phyloP scores from a whole-genome alignment of 768 basidiomycete species.

The Serendipita sp. region DNA sequence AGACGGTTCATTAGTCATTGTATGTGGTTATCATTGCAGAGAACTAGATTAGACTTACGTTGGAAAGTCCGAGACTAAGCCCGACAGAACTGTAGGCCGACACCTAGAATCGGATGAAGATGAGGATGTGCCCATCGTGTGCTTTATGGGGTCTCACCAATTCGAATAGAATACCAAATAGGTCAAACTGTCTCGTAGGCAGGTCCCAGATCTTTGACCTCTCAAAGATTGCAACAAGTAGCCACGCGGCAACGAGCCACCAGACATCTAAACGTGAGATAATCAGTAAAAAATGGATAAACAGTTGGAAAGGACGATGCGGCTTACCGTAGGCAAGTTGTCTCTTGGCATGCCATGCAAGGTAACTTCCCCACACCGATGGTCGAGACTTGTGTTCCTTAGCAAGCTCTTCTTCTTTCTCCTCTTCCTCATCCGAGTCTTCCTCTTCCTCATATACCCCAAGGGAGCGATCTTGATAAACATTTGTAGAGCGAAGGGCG shows the following conservation, averaged over 20 bases:
- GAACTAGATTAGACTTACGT: conserved; percentile 28
- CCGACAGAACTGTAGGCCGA: conserved; percentile 85
- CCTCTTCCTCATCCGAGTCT: conserved; percentile 24
- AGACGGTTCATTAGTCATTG: not conserved
- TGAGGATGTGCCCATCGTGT: not conserved
- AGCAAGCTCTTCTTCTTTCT: conserved; percentile 9
- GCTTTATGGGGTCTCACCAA: conserved; percentile 27
- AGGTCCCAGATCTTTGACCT: conserved; percentile 1
- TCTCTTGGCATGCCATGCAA: conserved; percentile 68
- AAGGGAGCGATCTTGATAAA: conserved; percentile 7
- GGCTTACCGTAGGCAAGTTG: conserved; percentile 58
- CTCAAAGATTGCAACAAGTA: conserved; percentile 26
- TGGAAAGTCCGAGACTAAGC: conserved; percentile 74
- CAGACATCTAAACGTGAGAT: conserved; percentile 44
- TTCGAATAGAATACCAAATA: conserved; percentile 47
- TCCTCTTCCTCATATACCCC: conserved; percentile 4
- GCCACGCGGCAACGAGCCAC: conserved; percentile 79
- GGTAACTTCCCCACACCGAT: conserved; percentile 57
- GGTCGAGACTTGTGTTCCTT: conserved; percentile 22
- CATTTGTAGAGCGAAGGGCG: conserved; percentile 2
- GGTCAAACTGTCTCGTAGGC: conserved; percentile 2
- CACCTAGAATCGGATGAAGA: not conserved
- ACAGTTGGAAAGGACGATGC: no score
- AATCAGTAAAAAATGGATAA: no score
- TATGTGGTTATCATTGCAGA: not conserved